Base-by-base conservation (phyloP, 2,329 filamentous ascomycete genomes). In the Herpotrichia juniperi region DNA sequence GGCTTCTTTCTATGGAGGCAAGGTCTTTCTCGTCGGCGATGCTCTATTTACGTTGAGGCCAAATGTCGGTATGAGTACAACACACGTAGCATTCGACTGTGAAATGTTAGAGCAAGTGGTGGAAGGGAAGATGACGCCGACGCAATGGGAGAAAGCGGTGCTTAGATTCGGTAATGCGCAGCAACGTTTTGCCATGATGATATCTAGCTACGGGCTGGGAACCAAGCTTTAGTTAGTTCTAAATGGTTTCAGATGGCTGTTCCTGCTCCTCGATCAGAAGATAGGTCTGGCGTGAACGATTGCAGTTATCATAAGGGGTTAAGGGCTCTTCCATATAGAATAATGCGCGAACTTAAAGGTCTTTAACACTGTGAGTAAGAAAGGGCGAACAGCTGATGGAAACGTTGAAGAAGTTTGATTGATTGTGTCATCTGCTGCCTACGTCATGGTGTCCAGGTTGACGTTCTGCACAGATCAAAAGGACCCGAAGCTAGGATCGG, bases 11-110 rank as follows among this genome's bases (percentile, higher is more conserved):
- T 66, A 68, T 2, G 69, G 69, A 16, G 76, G 74, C 0, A 74
- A 70, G 31, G 59, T 80, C 0, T 42, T 80, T 5, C 53, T 81
- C 2, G 75, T 80, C 0, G 79, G 78, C 1, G 78, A 81, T 60
- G 75, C 78, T 0, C 59, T 79, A 40, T 70, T 74, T 0, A 71
- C 74, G 0, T 75, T 80, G 10, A 57, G 79, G 25, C 78, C 78
- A 8, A 77, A 81, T 45, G 69, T 73, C 3, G 78, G 70, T 0
- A 65, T 73, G 19, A 76, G 76, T 12, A 78, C 78, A 0, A 73
- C 76, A 9, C 78, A 80, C 51, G 78, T 76, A 2, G 78, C 78
- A 0, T 68, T 73, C 40, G 72, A 80, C 52, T 74, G 74, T 5
- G 50, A 75, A 46, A 58, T 58, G 12, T 57, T 81, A 16, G 74